Conservation (phyloP, 306 rosid species). For the Lithocarpus polystachyus region DNA sequence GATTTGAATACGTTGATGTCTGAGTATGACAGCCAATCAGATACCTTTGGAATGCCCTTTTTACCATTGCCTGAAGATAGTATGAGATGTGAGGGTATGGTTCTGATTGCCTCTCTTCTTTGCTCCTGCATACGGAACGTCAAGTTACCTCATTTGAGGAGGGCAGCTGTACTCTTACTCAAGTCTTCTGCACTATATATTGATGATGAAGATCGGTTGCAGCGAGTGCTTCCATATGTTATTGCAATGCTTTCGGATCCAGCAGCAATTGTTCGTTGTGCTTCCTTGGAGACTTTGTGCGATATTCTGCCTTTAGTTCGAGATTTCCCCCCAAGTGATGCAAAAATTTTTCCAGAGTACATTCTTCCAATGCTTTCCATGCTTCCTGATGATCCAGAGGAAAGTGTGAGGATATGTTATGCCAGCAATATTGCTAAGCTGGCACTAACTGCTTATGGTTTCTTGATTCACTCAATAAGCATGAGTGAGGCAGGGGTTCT, state of each 20-base stretch:
- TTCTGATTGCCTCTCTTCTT: constrained; percentile 85
- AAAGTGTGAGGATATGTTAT: constrained; percentile 95
- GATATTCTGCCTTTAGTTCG: constrained; percentile 89
- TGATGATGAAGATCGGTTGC: constrained; percentile 93
- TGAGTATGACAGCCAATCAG: constrained; percentile 85
- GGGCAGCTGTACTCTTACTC: constrained; percentile 83
- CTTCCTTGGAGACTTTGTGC: constrained; percentile 90
- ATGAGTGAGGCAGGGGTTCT: constrained; percentile 98
- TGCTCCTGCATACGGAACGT: constrained; percentile 95
- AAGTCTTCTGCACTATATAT: constrained; percentile 85
- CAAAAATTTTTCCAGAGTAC: constrained; percentile 91
- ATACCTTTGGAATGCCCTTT: constrained; percentile 85
- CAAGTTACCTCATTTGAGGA: constrained; percentile 86
- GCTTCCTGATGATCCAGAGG: constrained; percentile 99
- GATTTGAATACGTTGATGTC: constrained; percentile 75
- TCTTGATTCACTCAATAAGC: constrained; percentile 84
- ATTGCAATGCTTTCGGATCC: constrained; percentile 90
- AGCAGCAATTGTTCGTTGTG: constrained; percentile 95
- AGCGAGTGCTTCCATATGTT: constrained; percentile 90
- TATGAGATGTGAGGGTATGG: constrained; percentile 96
- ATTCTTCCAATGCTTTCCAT: constrained; percentile 96
- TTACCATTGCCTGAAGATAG: constrained; percentile 71
- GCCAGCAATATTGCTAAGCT: constrained; percentile 92
- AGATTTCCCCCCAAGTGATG: constrained; percentile 98
- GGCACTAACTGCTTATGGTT: constrained; percentile 91